Base-by-base conservation (phyloP, 768 basidiomycete species). In the Xerocomus spinulosus region DNA sequence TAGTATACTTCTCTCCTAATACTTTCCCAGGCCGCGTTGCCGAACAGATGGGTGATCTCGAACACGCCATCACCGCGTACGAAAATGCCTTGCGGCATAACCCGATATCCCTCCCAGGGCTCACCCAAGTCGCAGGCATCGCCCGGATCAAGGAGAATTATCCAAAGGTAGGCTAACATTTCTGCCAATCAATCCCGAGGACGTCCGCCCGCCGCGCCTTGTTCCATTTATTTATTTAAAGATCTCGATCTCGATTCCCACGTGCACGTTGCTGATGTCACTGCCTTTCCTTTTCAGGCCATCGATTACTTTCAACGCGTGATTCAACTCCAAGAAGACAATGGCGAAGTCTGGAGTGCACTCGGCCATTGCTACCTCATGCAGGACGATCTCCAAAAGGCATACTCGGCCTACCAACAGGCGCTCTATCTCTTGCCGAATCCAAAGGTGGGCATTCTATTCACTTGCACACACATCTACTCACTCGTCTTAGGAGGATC, bases 361-460 rank as follows among this genome's bases (percentile, higher is more conserved):
- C 79, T 99, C 50, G 93, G 92, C 26, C 93, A 98, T 60, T 98
- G 95, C 69, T 93, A 95, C 68, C 83, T 99, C 50, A 98, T 96
- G 95, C 94, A 96, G 65, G 96, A 98, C 64, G 93, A 98, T 72
- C 81, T 99, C 38, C 93, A 95, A 73, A 96, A 95, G 73, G 96
- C 96, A 0, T 98, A 98, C 68, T 86, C 90, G 1, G 94, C 96
- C 14, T 99, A 99, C 69, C 94, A 99, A 70, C 95, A 98, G 67
- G 96, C 96, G 2, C 78, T 99, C 20, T 97, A 95, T 67, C 79
- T 94, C 53, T 81, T 99, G 30, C 92, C 92, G 3, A 94, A 95
- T 59, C 95, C 95, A 14, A 96, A 96, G 77, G 91, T 88, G 57
- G 24, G 67, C 60, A 49, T 20, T n/a, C 15, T 18, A 35, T 32